Percentiles rank a stretch among this genome's conserved stretches.
These are phyloP conservation scores for Chrysanthemum seticuspe DNA, from an alignment of 129 eudicot genomes.

Conservation along the genomic window DNA sequence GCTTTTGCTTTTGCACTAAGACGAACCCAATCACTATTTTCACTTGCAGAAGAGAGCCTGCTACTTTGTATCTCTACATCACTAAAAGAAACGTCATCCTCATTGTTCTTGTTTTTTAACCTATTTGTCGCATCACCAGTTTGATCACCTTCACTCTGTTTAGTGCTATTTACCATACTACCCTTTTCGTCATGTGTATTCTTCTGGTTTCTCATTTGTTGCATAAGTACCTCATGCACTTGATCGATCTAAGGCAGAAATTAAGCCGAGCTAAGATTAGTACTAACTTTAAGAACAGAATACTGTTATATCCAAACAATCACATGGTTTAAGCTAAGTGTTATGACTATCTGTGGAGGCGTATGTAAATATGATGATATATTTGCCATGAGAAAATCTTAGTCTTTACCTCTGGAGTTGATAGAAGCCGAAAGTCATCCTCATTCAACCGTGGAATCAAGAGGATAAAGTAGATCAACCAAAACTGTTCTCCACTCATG, in stretches of 20 bases:
- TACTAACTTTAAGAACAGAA: background rate
- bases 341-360: background rate
- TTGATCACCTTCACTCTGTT: background rate
- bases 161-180: constrained; percentile 1
- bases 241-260: constrained; percentile 46
- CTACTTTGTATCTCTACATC: constrained; percentile 48
- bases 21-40: constrained; percentile 52
- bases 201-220: constrained; percentile 42
- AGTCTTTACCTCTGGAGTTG: constrained; percentile 61
- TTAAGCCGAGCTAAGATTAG: too few species aligned
- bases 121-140: constrained; percentile 10
- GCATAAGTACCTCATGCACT: constrained; percentile 51
- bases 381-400: background rate
- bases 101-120: constrained; percentile 18
- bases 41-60: constrained; percentile 40
- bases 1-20: constrained; percentile 34
- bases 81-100: constrained; percentile 57
- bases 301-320: background rate
- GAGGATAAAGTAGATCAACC: constrained; percentile 74
- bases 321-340: background rate
- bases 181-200: constrained; percentile 18
- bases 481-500: constrained; percentile 52
- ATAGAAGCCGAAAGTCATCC: constrained; percentile 43
- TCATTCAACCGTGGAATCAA: constrained; percentile 69
- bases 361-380: background rate